Evolutionary conservation across 768 basidiomycete genomes (phyloP).

Genomic region (Mycena galericulata): DNA sequence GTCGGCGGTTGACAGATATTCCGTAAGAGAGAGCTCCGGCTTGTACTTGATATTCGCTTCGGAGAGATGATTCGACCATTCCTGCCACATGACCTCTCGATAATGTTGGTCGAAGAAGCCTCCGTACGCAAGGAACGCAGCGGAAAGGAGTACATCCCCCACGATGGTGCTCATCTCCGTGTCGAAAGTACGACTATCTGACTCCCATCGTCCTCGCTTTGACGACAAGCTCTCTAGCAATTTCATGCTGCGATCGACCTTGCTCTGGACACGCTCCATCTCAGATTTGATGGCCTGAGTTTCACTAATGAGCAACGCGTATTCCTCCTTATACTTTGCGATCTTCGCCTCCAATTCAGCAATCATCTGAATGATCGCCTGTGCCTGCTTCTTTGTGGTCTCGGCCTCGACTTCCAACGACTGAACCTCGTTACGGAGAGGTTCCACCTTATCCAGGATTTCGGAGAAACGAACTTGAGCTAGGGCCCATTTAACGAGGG

Average conservation of each 20-base stretch:
- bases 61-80: constrained; percentile 90
- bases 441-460: constrained; percentile 97
- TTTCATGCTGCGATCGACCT: constrained; percentile 97
- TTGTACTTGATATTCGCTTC: constrained; percentile 95
- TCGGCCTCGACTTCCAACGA: constrained; percentile 93
- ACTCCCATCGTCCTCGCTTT: constrained; percentile 94
- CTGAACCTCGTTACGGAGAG: constrained; percentile 94
- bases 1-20: constrained; percentile 97
- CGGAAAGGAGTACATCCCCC: constrained; percentile 94
- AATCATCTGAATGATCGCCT: constrained; percentile 91
- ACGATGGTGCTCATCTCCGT: constrained; percentile 99
- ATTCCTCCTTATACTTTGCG: constrained; percentile 95
- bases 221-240: constrained; percentile 94
- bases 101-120: constrained; percentile 99
- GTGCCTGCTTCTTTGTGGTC: constrained; percentile 94
- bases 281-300: constrained; percentile 97
- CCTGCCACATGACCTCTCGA: constrained; percentile 96
- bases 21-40: constrained; percentile 89
- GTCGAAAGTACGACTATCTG: constrained; percentile 95
- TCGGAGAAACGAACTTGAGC: constrained; percentile 98
- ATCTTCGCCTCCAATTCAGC: constrained; percentile 94
- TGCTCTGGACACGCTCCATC: constrained; percentile 97
- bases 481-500: constrained; percentile 97
- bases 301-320: constrained; percentile 95
- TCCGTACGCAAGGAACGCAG: constrained; percentile 96